phyloP scores from a whole-genome alignment of 225 moss, liverwort and hornwort species.

The Bryoerythrophyllum caledonicum region DNA sequence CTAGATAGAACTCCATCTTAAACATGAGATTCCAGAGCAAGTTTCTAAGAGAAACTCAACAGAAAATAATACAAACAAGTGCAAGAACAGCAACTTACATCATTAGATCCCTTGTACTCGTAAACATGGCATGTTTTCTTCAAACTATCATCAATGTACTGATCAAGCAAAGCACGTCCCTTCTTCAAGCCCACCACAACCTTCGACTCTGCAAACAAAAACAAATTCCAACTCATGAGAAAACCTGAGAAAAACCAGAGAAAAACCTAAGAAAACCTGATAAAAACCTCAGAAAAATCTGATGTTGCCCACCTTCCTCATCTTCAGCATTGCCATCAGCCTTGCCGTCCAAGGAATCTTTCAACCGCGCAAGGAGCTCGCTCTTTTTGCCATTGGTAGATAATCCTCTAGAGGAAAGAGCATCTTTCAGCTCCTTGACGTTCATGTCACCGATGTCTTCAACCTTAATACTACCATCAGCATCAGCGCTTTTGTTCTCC shows the following conservation, averaged over 20 bases:
- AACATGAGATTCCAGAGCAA: background rate
- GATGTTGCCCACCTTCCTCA: conserved; percentile 32
- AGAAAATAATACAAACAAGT: background rate
- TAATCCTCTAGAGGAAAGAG: conserved; percentile 49
- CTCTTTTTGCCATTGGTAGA: conserved; percentile 58
- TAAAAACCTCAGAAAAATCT: background rate
- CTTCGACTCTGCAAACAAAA: conserved; percentile 43
- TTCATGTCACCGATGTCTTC: conserved; percentile 61
- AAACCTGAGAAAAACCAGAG: background rate
- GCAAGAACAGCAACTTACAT: conserved; percentile 28
- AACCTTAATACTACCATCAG: conserved; percentile 46
- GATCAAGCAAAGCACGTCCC: conserved; percentile 85
- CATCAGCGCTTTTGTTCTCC: conserved; percentile 24
- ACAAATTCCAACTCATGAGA: background rate
- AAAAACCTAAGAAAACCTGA: background rate
- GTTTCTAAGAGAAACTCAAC: conserved; percentile 8
- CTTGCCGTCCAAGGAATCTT: conserved; percentile 31
- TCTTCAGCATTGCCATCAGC: conserved; percentile 1
- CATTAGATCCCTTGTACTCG: conserved; percentile 9
- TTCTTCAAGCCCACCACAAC: conserved; percentile 75
- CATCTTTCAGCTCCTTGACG: conserved; percentile 64
- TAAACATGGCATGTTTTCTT: conserved; percentile 56
- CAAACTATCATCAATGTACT: conserved; percentile 56
- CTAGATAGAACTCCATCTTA: background rate
- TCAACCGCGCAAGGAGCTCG: conserved; percentile 47